phyloP scores from a whole-genome alignment of 2,329 filamentous ascomycete species.

The Diaporthe eres region DNA sequence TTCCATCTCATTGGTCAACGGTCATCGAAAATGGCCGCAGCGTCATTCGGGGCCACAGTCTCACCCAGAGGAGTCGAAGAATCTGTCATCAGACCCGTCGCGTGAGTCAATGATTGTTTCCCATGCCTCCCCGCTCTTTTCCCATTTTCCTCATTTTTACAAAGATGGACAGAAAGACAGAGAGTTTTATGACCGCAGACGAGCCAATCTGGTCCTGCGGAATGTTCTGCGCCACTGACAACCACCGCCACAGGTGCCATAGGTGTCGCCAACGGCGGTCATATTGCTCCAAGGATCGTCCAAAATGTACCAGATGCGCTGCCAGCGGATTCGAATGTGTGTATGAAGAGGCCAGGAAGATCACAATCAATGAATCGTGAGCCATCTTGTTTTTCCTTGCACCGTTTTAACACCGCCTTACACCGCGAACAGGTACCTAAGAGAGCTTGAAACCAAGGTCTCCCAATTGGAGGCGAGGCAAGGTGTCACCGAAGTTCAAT shows the following conservation, averaged over 20 bases:
- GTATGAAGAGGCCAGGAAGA: conserved; percentile 54
- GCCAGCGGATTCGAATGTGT: conserved; percentile 49
- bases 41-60: neutral
- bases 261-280: conserved; percentile 53
- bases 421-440: conserved; percentile 48
- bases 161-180: too few species aligned
- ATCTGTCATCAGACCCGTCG: conserved; percentile 35
- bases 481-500: neutral
- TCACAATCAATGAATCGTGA: conserved; percentile 53
- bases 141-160: too few species aligned
- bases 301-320: conserved; percentile 52
- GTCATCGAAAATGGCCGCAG: neutral
- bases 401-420: neutral
- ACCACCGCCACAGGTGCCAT: conserved; percentile 48
- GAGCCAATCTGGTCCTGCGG: neutral
- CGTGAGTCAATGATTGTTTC: conserved; percentile 35
- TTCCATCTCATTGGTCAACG: neutral
- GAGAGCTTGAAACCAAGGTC: conserved; percentile 52
- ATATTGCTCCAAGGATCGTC: conserved; percentile 55
- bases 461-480: neutral
- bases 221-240: neutral
- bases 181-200: neutral
- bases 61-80: neutral
- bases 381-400: neutral
- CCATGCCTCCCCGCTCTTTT: neutral